These are phyloP conservation scores for Dianthus caryophyllus DNA, from an alignment of 148 eudicot species.

Conservation along the genomic window DNA sequence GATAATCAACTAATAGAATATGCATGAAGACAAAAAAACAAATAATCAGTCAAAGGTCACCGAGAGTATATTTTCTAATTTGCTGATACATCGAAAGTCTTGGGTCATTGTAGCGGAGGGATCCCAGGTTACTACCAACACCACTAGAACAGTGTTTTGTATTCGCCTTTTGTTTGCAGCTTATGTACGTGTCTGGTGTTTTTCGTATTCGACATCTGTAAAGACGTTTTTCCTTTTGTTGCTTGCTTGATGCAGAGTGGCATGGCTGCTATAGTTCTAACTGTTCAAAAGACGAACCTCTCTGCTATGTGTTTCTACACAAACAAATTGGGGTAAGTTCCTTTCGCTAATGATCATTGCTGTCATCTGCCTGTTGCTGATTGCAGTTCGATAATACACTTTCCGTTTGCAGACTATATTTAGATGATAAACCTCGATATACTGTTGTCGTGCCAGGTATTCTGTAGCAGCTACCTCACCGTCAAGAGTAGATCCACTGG, in stretches of 20 bases:
- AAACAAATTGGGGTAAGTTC: slow-evolving; percentile 53
- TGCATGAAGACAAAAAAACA: background rate
- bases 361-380: background rate
- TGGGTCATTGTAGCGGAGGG: background rate
- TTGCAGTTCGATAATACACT: background rate
- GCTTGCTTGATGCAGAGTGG: slow-evolving; percentile 45
- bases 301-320: slow-evolving; percentile 69
- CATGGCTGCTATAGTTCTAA: slow-evolving; percentile 87
- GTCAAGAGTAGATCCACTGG: slow-evolving; percentile 73
- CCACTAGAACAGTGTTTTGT: background rate
- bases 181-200: background rate
- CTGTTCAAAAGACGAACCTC: slow-evolving; percentile 76
- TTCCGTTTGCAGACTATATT: background rate
- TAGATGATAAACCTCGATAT: background rate
- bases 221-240: background rate
- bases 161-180: background rate
- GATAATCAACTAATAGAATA: too few species aligned
- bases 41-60: background rate
- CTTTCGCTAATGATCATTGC: slow-evolving; percentile 7
- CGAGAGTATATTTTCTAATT: background rate
- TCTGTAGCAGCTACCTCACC: slow-evolving; percentile 69
- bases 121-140: background rate
- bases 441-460: slow-evolving; percentile 46
- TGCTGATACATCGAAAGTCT: background rate
- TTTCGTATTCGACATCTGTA: background rate